phyloP scores from a whole-genome alignment of 2,329 filamentous ascomycete genomes.

The Aspergillus flavus region DNA sequence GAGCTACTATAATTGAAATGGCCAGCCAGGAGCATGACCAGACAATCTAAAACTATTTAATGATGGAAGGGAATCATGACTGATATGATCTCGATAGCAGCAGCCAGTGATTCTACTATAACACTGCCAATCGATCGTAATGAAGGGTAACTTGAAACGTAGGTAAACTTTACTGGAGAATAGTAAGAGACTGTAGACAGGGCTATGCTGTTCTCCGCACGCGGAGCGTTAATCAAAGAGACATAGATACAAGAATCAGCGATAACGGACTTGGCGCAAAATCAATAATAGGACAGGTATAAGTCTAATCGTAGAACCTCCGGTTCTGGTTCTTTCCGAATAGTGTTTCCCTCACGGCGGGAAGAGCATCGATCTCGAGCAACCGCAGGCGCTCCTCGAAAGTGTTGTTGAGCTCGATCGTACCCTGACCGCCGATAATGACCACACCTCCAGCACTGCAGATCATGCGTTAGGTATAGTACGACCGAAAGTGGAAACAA shows the following conservation, averaged over 20 bases:
- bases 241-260: conserved; percentile 21
- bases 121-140: neutral
- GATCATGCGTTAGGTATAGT: conserved; percentile 13
- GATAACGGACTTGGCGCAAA: conserved; percentile 8
- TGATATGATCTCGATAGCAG: neutral
- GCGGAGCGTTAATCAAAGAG: conserved; percentile 9
- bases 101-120: neutral
- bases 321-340: conserved; percentile 96
- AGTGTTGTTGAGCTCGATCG: conserved; percentile 98
- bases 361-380: conserved; percentile 81
- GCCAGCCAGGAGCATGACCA: neutral
- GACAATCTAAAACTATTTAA: neutral
- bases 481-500: conserved; percentile 12
- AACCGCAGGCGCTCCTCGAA: conserved; percentile 87
- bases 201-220: conserved; percentile 20
- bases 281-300: conserved; percentile 24
- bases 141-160: neutral
- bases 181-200: conserved; percentile 17
- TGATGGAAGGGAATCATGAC: neutral
- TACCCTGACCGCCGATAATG: conserved; percentile 80
- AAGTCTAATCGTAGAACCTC: conserved; percentile 82
- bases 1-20: neutral
- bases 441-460: conserved; percentile 78
- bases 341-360: conserved; percentile 78
- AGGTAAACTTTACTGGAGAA: neutral